Conservation (phyloP, 2,329 filamentous ascomycete species). For the Stagonosporopsis rhizophila region DNA sequence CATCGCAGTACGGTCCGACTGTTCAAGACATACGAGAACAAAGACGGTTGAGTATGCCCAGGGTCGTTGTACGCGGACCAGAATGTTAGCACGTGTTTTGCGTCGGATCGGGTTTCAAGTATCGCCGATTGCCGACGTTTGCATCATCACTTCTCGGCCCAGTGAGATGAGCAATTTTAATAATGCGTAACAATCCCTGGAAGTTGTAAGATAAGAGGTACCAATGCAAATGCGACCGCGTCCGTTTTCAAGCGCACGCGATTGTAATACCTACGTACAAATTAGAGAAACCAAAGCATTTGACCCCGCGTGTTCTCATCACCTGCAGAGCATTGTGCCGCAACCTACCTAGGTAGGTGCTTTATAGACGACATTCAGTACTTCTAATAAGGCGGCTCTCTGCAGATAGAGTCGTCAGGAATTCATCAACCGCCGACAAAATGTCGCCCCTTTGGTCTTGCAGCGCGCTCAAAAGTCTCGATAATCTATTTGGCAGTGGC, state of each 20-base stretch:
- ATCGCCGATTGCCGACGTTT: neutral
- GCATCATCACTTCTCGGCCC: too few species aligned
- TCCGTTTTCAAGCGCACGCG: neutral
- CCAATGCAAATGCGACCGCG: too few species aligned
- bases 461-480: too few species aligned
- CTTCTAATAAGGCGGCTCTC: too few species aligned
- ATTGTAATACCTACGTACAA: neutral
- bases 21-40: neutral
- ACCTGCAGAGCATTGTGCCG: neutral
- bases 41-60: neutral
- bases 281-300: too few species aligned
- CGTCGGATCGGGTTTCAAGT: neutral
- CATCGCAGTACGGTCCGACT: neutral
- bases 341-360: neutral
- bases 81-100: too few species aligned
- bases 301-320: too few species aligned
- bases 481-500: neutral
- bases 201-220: neutral
- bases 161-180: neutral
- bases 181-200: neutral
- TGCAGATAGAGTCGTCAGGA: too few species aligned
- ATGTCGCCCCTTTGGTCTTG: too few species aligned
- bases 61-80: conserved; percentile 13
- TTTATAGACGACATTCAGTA: neutral
- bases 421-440: too few species aligned